Percentiles rank a stretch among this genome's conserved stretches.
These are phyloP conservation scores for Psilocybe azurescens DNA, from an alignment of 768 basidiomycete genomes.

Conservation along the genomic window DNA sequence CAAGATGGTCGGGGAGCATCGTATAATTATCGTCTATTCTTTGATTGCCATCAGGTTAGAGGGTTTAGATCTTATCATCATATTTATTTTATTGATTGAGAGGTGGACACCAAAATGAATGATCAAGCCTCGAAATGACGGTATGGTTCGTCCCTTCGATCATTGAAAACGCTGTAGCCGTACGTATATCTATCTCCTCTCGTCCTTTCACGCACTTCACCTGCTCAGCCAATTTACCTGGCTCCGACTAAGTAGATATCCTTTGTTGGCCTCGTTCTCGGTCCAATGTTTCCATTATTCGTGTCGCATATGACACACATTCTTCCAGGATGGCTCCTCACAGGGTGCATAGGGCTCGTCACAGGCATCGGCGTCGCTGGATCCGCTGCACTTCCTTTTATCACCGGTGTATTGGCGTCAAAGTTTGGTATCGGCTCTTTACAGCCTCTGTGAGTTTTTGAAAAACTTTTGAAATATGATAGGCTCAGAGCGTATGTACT, in stretches of 20 bases:
- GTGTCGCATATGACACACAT: slow-evolving; percentile 72
- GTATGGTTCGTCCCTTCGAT: slow-evolving; percentile 77
- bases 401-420: slow-evolving; percentile 70
- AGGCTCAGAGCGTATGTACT: too few relatives aligned
- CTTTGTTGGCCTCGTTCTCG: slow-evolving; percentile 70
- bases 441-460: slow-evolving; percentile 60
- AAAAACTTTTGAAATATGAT: neutral
- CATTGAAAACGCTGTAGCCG: slow-evolving; percentile 66
- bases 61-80: neutral
- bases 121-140: slow-evolving; percentile 61
- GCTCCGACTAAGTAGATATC: slow-evolving; percentile 38
- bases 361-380: slow-evolving; percentile 72
- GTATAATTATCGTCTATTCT: slow-evolving; percentile 55
- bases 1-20: slow-evolving; percentile 55
- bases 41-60: slow-evolving; percentile 53
- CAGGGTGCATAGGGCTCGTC: slow-evolving; percentile 66
- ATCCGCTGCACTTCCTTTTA: slow-evolving; percentile 71
- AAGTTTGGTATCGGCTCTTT: slow-evolving; percentile 63
- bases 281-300: slow-evolving; percentile 74
- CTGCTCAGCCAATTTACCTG: too few relatives aligned
- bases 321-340: slow-evolving; percentile 72
- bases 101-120: too few relatives aligned
- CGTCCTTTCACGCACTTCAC: neutral
- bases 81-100: too few relatives aligned
- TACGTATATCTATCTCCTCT: slow-evolving; percentile 3